Conservation (phyloP, 2,329 filamentous ascomycete genomes). For the Penicillium olsonii region DNA sequence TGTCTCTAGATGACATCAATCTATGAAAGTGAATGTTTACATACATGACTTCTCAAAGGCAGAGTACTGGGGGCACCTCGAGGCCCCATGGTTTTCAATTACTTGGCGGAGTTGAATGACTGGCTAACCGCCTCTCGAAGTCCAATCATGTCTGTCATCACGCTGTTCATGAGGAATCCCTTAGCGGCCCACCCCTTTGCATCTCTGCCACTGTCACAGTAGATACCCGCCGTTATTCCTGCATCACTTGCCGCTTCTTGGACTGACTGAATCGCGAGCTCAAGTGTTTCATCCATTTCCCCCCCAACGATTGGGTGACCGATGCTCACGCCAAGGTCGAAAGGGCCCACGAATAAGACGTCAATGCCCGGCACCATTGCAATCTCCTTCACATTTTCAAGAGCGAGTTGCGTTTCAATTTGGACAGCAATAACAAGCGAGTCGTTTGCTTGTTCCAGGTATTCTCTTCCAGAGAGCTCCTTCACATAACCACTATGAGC, state of each 20-base stretch:
- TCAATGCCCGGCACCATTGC: slow-evolving; percentile 54
- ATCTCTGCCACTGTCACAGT: background rate
- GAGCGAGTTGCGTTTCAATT: slow-evolving; percentile 35
- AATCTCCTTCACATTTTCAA: slow-evolving; percentile 46
- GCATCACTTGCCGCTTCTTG: no score
- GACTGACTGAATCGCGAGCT: no score
- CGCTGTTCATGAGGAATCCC: slow-evolving; percentile 4
- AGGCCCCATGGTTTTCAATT: no score
- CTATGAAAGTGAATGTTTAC: no score
- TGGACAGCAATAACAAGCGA: slow-evolving; percentile 25
- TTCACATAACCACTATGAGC: slow-evolving; percentile 12
- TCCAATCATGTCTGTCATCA: slow-evolving; percentile 1
- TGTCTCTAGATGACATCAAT: no score
- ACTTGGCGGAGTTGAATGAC: background rate
- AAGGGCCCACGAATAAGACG: slow-evolving; percentile 54
- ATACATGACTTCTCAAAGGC: no score
- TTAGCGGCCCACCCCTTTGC: background rate
- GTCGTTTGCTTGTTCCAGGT: slow-evolving; percentile 54
- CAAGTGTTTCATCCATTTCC: no score
- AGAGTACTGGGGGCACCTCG: no score
- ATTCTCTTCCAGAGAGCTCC: slow-evolving; percentile 41
- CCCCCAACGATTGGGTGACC: background rate
- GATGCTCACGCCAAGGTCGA: slow-evolving; percentile 41
- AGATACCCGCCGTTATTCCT: background rate
- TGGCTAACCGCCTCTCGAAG: background rate